These are phyloP conservation scores for Azolla pinnata DNA, from an alignment of 75 land plant species.

Conservation along the genomic window DNA sequence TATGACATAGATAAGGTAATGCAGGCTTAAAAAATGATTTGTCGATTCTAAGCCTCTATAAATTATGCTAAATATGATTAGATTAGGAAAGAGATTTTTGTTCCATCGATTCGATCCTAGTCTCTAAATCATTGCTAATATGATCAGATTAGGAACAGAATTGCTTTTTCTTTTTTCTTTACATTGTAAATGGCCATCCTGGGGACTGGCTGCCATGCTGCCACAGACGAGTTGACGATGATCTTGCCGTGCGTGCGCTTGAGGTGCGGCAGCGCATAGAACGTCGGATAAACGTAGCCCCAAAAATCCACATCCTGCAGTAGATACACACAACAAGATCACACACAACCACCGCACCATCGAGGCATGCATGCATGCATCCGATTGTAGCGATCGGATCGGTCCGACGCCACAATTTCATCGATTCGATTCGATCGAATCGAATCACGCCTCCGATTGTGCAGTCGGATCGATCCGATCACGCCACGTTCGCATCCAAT, in stretches of 20 bases:
- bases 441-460: neutral
- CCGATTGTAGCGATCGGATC: no score
- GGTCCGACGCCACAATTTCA: no score
- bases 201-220: slow-evolving; percentile 73
- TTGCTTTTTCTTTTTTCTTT: no score
- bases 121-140: neutral
- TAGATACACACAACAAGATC: neutral
- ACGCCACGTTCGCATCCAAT: no score
- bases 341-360: no score
- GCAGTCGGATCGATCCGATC: neutral
- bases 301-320: slow-evolving; percentile 77
- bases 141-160: slow-evolving; percentile 1
- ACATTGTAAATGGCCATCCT: slow-evolving; percentile 80
- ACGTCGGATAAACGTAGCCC: slow-evolving; percentile 88
- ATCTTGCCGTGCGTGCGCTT: slow-evolving; percentile 51
- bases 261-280: slow-evolving; percentile 65
- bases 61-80: neutral
- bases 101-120: neutral
- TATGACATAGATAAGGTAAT: no score
- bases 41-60: neutral
- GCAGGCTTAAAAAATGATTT: no score
- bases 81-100: neutral
- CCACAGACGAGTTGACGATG: slow-evolving; percentile 68
- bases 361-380: no score
- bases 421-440: no score